Percentiles rank a stretch among this genome's conserved stretches.
These are phyloP conservation scores for Chaetomium fimeti DNA, from an alignment of 495 filamentous ascomycete species.

Conservation along the genomic window DNA sequence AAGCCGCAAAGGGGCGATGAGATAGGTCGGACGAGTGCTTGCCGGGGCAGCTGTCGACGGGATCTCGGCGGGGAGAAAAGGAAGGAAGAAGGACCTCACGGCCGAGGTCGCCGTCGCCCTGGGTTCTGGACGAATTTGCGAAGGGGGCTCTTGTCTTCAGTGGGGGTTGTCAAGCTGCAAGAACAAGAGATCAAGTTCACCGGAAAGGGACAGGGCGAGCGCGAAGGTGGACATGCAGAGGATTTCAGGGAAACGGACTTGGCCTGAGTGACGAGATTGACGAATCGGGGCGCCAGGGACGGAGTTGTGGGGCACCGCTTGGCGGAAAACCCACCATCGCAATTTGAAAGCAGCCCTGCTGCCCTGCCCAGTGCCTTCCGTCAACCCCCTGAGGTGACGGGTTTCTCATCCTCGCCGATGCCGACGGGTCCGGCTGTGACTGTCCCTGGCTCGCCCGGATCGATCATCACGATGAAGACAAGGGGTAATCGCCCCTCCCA, in stretches of 20 bases:
- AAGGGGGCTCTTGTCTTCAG: neutral
- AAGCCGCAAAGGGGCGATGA: slow-evolving; percentile 8
- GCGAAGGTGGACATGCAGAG: slow-evolving; percentile 6
- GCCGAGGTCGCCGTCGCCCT: slow-evolving; percentile 16
- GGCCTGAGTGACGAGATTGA: neutral
- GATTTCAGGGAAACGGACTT: slow-evolving; percentile 11
- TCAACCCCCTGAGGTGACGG: slow-evolving; percentile 5
- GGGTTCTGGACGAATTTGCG: slow-evolving; percentile 6
- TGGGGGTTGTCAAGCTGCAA: neutral
- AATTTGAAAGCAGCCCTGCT: slow-evolving; percentile 21
- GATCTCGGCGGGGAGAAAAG: neutral
- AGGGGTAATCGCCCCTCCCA: neutral
- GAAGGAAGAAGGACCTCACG: slow-evolving; percentile 3
- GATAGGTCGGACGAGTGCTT: slow-evolving; percentile 7
- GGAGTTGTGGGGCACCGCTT: slow-evolving; percentile 1
- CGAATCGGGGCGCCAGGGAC: slow-evolving; percentile 16
- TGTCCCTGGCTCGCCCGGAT: neutral
- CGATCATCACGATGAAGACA: neutral
- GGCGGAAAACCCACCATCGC: slow-evolving; percentile 7
- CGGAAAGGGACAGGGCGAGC: neutral
- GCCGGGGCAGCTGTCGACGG: slow-evolving; percentile 12
- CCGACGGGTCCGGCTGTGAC: slow-evolving; percentile 21
- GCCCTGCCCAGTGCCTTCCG: no score
- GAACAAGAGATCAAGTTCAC: slow-evolving; percentile 8
- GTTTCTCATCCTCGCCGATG: slow-evolving; percentile 9